Percentiles rank a stretch among this genome's conserved stretches.
Conservation (phyloP, 208 protist genomes). For the Crithidia sp. region DNA sequence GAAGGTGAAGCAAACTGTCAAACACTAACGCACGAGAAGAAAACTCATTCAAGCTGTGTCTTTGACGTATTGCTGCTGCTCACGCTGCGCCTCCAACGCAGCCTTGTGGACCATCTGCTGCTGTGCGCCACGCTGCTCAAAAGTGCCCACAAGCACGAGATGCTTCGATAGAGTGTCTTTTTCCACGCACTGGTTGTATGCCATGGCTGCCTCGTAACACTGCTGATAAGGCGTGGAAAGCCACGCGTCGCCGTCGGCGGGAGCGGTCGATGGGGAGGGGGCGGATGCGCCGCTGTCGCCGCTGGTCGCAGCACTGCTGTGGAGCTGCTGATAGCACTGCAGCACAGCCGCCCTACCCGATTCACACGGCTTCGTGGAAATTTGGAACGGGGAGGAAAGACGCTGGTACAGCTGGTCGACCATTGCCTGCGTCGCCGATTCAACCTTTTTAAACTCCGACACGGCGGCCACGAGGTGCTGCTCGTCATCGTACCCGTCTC, state of each 20-base stretch:
- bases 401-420: slow-evolving; percentile 64
- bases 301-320: slow-evolving; percentile 10
- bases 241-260: slow-evolving; percentile 1
- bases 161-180: slow-evolving; percentile 59
- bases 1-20: too few relatives aligned
- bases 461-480: slow-evolving; percentile 72
- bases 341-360: slow-evolving; percentile 44
- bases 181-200: slow-evolving; percentile 67
- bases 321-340: slow-evolving; percentile 63
- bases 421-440: slow-evolving; percentile 55
- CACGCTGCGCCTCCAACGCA: slow-evolving; percentile 8
- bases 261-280: not conserved
- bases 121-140: slow-evolving; percentile 45
- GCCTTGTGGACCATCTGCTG: slow-evolving; percentile 31
- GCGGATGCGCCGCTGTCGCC: not conserved
- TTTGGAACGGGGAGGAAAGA: slow-evolving; percentile 76
- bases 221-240: slow-evolving; percentile 43
- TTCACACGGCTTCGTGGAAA: slow-evolving; percentile 74
- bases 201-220: slow-evolving; percentile 52
- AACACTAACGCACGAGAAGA: too few relatives aligned
- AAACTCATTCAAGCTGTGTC: not conserved
- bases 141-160: slow-evolving; percentile 41
- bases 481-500: slow-evolving; percentile 43
- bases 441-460: slow-evolving; percentile 67
- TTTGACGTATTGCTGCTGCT: slow-evolving; percentile 1